Evolutionary conservation across 768 basidiomycete species (phyloP).

Genomic region (Leucosporidium creatinivorum): DNA sequence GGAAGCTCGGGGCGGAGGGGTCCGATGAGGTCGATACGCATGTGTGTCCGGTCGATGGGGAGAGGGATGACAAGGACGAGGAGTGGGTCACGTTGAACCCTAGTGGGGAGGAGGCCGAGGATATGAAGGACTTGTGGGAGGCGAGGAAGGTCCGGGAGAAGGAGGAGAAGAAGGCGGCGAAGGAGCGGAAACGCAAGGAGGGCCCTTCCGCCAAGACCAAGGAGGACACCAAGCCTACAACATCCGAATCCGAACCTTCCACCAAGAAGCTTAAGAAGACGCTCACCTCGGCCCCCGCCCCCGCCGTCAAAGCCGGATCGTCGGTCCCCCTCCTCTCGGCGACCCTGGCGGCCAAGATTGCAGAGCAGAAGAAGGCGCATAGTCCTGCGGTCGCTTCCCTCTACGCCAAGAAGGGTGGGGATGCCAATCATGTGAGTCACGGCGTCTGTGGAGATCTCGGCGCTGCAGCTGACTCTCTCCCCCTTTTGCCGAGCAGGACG

Average conservation of each 20-base stretch:
- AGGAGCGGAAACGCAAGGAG: constrained; percentile 52
- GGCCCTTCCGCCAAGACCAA: constrained; percentile 40
- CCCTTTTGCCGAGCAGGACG: constrained; percentile 13
- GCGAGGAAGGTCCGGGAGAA: constrained; percentile 51
- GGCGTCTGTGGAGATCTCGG: neutral
- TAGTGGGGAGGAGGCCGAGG: constrained; percentile 52
- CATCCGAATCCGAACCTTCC: constrained; percentile 12
- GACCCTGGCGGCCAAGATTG: constrained; percentile 30
- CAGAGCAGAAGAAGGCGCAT: constrained; percentile 32
- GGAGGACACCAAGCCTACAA: constrained; percentile 1
- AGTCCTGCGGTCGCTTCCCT: constrained; percentile 31
- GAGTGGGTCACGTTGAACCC: constrained; percentile 60
- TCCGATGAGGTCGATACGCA: constrained; percentile 18
- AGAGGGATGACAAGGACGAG: constrained; percentile 53
- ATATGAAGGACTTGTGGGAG: constrained; percentile 56
- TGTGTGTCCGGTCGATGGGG: constrained; percentile 34
- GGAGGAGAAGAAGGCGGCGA: constrained; percentile 47
- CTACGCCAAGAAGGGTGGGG: constrained; percentile 25
- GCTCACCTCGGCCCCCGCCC: constrained; percentile 3
- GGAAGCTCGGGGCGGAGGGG: constrained; percentile 40
- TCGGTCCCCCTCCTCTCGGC: constrained; percentile 22
- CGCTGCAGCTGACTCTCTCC: neutral
- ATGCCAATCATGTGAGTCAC: constrained; percentile 18
- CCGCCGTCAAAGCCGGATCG: constrained; percentile 26
- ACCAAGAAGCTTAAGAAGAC: constrained; percentile 39